These are phyloP conservation scores for Blastomyces parvus DNA, from an alignment of 2,329 filamentous ascomycete genomes.

Conservation along the genomic window DNA sequence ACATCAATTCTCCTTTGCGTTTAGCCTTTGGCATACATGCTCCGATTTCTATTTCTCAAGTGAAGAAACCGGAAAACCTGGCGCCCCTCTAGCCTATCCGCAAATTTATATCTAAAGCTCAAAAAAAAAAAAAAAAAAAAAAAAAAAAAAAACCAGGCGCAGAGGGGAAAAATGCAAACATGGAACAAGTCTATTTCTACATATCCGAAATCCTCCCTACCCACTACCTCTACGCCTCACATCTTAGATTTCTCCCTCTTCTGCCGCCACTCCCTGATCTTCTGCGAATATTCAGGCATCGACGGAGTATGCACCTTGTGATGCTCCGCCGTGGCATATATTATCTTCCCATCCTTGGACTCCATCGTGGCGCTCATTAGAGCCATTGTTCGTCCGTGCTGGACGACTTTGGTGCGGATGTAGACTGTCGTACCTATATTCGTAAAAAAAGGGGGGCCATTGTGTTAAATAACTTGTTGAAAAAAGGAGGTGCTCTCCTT, in stretches of 20 bases:
- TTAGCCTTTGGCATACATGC: background rate
- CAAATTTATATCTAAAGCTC: background rate
- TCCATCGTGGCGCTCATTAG: slow-evolving; percentile 44
- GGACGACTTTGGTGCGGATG: slow-evolving; percentile 36
- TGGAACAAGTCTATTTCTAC: background rate
- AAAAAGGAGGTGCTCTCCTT: background rate
- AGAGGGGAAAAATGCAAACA: background rate
- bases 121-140: background rate
- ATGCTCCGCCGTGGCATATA: slow-evolving; percentile 44
- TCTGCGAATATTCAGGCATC: slow-evolving; percentile 28
- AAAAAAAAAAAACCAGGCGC: background rate
- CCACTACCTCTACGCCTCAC: background rate
- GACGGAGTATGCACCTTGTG: slow-evolving; percentile 43
- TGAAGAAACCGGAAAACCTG: background rate
- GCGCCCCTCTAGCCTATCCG: too few species aligned
- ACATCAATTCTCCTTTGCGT: background rate
- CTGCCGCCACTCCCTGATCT: slow-evolving; percentile 9
- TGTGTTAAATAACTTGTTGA: too few species aligned
- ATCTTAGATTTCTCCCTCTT: background rate
- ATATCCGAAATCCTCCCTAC: background rate
- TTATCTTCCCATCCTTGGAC: slow-evolving; percentile 39
- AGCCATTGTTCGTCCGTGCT: slow-evolving; percentile 44
- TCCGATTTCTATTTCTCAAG: background rate
- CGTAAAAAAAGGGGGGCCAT: background rate
- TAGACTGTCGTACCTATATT: slow-evolving; percentile 33